Evolutionary conservation across 331 rosid genomes (phyloP), one percentile per base, ranked within the genome.

Genomic region (Acacia pycnantha): DNA sequence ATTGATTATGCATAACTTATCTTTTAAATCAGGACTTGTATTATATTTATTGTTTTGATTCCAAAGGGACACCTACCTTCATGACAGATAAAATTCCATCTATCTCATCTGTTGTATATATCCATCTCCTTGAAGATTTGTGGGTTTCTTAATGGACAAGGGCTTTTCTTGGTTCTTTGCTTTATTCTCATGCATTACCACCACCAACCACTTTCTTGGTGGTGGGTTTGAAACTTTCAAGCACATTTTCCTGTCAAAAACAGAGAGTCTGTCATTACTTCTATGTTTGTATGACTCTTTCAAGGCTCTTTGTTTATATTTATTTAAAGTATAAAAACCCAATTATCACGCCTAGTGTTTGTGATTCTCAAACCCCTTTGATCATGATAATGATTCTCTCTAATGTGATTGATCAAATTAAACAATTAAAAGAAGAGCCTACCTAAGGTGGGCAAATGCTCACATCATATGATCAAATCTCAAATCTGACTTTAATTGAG

Each of bases 201-300:
- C 92, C 93, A 86, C n/a, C 59, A 18, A 16, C 59, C 19, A 86
- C 93, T 79, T 85, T 92, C 91, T 94, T 94, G 88, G 85, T 90
- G 91, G 97, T 87, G 91, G 92, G 77, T 82, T 84, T 88, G 88
- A 91, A 88, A 78, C 91, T 87, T 88, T 75, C 70, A 80, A 80
- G 82, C 82, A 79, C 88, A 88, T 87, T 85, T 89, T 56, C 68
- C 82, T 89, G 79, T 81, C 64, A 86, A 24, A 59, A 59, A 88
- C 82, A 88, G 8, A 88, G 89, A 94, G 77, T 82, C 85, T 86
- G 83, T 87, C 86, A 12, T 19, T 54, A 54, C 90, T 85, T 82
- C 85, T 90, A 86, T 87, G 82, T 89, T 88, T 91, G 90, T 87
- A 85, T 88, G 92, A 88, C 88, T 89, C 96, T 87, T 78, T 16